Base-by-base conservation (phyloP, 768 basidiomycete genomes). In the Xerocomus spinulosus region DNA sequence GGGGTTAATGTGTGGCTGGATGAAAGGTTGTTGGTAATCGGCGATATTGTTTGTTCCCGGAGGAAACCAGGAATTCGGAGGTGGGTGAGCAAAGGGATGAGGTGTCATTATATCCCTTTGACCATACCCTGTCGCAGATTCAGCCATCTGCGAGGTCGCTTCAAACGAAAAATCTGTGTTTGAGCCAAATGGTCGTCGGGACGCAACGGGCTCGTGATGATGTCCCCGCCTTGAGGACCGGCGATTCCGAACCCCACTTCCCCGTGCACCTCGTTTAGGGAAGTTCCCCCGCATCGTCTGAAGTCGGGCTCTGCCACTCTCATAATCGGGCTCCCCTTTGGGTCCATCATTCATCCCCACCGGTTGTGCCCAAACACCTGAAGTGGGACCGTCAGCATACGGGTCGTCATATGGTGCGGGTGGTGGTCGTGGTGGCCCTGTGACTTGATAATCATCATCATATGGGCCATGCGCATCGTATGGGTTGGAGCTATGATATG, bases 1-100 rank as follows among this genome's bases (percentile, higher is more conserved):
- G 9, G 88, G 88, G 56, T 91, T 90, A 49, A 91, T 90, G 58
- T 91, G 88, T 6, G 88, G 88, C 54, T 88, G 85, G n/a, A 88
- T 72, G 59, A 72, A 60, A 25, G 58, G 52, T 38, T 60, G 66
- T 15, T 40, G 38, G 20, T 60, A 63, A 44, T 47, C 46, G 42
- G 55, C 48, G 7, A 51, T 38, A 36, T 34, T 41, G 28, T 34
- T 53, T 20, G 32, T 24, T 26, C 40, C 54, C 2, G 52, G 52
- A 48, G 50, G 52, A 25, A 45, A n/a, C 65, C 60, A 65, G 12
- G 55, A 17, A 40, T 46, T 43, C 18, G 52, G 43, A 42, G 47
- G 15, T 9, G 49, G 46, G 42, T 55, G 59, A 10, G 37, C 29
- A 17, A 39, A 28, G 18, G 45, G 38, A 48, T 49, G 60, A n/a